Conservation (phyloP, 129 eudicot genomes). For the Sambucus nigra region DNA sequence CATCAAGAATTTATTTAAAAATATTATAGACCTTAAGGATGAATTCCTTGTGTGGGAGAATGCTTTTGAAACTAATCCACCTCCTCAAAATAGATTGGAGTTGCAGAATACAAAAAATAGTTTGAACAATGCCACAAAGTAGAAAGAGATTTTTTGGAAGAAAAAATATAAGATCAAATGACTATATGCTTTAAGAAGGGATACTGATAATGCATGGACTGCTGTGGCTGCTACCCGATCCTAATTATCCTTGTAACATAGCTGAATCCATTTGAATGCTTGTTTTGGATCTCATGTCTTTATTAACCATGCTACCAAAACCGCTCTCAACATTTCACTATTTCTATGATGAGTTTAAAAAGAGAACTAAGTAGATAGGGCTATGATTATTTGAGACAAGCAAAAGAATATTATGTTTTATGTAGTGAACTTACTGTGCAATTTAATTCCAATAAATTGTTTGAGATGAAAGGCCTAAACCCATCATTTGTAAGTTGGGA, state of each 20-base stretch:
- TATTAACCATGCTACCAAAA: constrained; percentile 54
- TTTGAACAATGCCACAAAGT: too few species aligned
- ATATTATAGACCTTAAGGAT: too few species aligned
- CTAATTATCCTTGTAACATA: constrained; percentile 43
- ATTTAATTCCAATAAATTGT: constrained; percentile 76
- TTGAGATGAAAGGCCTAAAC: constrained; percentile 67
- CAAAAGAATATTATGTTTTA: constrained; percentile 16
- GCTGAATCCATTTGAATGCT: constrained; percentile 44
- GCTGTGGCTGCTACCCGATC: constrained; percentile 45
- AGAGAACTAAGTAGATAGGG: too few species aligned
- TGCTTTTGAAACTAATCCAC: too few species aligned
- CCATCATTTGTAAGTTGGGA: constrained; percentile 57
- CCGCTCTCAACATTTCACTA: constrained; percentile 52
- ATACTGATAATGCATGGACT: constrained; percentile 22
- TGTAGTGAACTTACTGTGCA: constrained; percentile 51
- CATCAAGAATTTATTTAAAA: too few species aligned
- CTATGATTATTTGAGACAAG: too few species aligned
- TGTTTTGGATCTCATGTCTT: constrained; percentile 43
- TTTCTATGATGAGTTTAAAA: constrained; percentile 20
- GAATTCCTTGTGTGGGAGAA: too few species aligned
- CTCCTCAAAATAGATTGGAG: too few species aligned
- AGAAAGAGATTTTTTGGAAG: too few species aligned
- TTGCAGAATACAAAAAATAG: too few species aligned
- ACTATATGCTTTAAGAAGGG: too few species aligned
- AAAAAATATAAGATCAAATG: too few species aligned